A percentile compares a stretch with the other conserved stretches of the same genome.
phyloP scores from a whole-genome alignment of 1,284 basidiomycete genomes.

The Vanrija sp. region DNA sequence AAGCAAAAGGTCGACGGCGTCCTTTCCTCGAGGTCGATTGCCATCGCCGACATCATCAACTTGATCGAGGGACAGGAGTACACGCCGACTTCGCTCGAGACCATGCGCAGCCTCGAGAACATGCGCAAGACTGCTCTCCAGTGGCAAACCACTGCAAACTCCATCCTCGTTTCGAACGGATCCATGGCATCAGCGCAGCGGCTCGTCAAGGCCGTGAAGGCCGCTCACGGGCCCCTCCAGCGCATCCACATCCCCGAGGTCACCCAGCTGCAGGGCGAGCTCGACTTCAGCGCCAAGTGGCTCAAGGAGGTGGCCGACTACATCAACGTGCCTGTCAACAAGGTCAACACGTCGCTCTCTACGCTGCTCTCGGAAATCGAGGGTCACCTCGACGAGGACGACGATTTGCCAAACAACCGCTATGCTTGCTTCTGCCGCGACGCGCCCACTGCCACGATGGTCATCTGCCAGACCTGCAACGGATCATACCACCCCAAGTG shows the following conservation, averaged over 20 bases:
- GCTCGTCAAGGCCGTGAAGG: slow-evolving; percentile 30
- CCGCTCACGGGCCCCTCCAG: slow-evolving; percentile 23
- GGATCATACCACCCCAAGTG: slow-evolving; percentile 41
- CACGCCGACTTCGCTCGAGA: slow-evolving; percentile 29
- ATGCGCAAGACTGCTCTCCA: slow-evolving; percentile 31
- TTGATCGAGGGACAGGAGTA: slow-evolving; percentile 29
- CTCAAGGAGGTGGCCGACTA: slow-evolving; percentile 12
- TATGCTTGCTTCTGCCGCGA: slow-evolving; percentile 36
- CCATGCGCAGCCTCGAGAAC: slow-evolving; percentile 33
- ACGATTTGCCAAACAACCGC: slow-evolving; percentile 26
- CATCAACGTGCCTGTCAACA: slow-evolving; percentile 13
- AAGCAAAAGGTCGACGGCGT: slow-evolving; percentile 17
- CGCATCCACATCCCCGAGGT: slow-evolving; percentile 38
- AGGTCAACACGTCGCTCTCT: slow-evolving; percentile 22
- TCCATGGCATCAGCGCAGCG: slow-evolving; percentile 24
- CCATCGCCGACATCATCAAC: slow-evolving; percentile 20
- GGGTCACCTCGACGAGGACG: slow-evolving; percentile 26
- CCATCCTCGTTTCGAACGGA: slow-evolving; percentile 20
- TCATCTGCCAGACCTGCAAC: slow-evolving; percentile 28
- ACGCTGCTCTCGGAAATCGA: slow-evolving; percentile 26
- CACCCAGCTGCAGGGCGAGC: slow-evolving; percentile 29
- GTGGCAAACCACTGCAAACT: slow-evolving; percentile 33
- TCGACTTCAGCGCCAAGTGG: slow-evolving; percentile 33
- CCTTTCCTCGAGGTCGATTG: slow-evolving; percentile 22
- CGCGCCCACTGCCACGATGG: slow-evolving; percentile 21